These are phyloP conservation scores for Fusarium marasasianum DNA, from an alignment of 2,329 filamentous ascomycete genomes.

Conservation along the genomic window DNA sequence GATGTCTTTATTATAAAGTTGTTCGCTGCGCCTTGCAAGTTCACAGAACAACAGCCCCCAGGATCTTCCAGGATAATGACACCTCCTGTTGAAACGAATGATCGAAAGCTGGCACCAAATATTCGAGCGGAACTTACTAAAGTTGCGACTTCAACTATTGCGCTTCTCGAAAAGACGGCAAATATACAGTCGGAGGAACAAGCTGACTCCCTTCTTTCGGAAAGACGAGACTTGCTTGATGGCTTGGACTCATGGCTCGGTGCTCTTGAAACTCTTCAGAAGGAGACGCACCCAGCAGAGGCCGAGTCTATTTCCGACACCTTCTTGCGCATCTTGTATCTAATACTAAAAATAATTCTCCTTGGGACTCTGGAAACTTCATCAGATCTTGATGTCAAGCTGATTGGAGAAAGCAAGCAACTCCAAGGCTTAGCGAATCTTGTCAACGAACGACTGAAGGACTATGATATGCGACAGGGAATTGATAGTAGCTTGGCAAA, in stretches of 20 bases:
- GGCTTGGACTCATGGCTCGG: conserved; percentile 47
- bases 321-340: conserved; percentile 50
- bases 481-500: not conserved
- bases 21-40: conserved; percentile 54
- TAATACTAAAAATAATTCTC: conserved; percentile 48
- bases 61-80: conserved; percentile 19
- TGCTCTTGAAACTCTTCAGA: conserved; percentile 41
- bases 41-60: conserved; percentile 45
- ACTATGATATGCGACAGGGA: conserved; percentile 37
- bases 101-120: conserved; percentile 49
- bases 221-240: conserved; percentile 46
- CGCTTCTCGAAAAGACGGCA: conserved; percentile 43
- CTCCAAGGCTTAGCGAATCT: conserved; percentile 45
- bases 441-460: conserved; percentile 45
- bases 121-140: conserved; percentile 48
- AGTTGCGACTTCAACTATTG: conserved; percentile 46
- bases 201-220: conserved; percentile 41
- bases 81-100: conserved; percentile 30
- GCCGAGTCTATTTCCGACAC: conserved; percentile 44
- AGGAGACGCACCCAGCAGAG: conserved; percentile 19
- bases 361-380: conserved; percentile 46
- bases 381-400: conserved; percentile 36
- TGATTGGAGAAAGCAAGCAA: conserved; percentile 46
- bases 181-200: conserved; percentile 29
- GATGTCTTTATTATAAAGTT: conserved; percentile 56